phyloP scores from a whole-genome alignment of 1,284 basidiomycete genomes.

The Leccinum laetum region DNA sequence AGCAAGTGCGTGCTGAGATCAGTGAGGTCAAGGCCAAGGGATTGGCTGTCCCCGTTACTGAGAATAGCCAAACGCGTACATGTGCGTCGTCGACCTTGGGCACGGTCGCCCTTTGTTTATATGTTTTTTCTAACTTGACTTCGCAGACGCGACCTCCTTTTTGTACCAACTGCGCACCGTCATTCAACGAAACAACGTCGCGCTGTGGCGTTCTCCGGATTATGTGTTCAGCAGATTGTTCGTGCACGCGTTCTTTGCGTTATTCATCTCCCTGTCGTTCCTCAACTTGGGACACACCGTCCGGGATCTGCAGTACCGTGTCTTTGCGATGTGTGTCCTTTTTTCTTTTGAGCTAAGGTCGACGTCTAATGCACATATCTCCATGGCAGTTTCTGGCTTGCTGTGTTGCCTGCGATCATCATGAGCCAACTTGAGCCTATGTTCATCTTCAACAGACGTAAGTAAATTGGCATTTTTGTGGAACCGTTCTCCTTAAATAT shows the following conservation, averaged over 20 bases:
- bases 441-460: slow-evolving; percentile 81
- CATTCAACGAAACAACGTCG: slow-evolving; percentile 69
- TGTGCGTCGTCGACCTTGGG: slow-evolving; percentile 38
- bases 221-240: slow-evolving; percentile 86
- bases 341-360: not conserved
- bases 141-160: slow-evolving; percentile 74
- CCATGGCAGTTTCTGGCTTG: slow-evolving; percentile 59
- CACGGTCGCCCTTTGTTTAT: not conserved
- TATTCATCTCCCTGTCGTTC: slow-evolving; percentile 85
- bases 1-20: slow-evolving; percentile 42
- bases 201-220: slow-evolving; percentile 83
- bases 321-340: slow-evolving; percentile 68
- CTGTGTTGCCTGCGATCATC: slow-evolving; percentile 73
- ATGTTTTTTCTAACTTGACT: not conserved
- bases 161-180: slow-evolving; percentile 79
- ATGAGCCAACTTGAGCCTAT: slow-evolving; percentile 84
- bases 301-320: slow-evolving; percentile 81
- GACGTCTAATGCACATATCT: slow-evolving; percentile 1
- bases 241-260: slow-evolving; percentile 73
- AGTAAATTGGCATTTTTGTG: slow-evolving; percentile 17
- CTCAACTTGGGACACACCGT: slow-evolving; percentile 69
- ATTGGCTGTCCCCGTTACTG: slow-evolving; percentile 38
- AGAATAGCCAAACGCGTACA: slow-evolving; percentile 41
- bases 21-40: slow-evolving; percentile 43
- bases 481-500: not conserved